Conservation (phyloP, 495 filamentous ascomycete species). For the Aspergillus steynii region DNA sequence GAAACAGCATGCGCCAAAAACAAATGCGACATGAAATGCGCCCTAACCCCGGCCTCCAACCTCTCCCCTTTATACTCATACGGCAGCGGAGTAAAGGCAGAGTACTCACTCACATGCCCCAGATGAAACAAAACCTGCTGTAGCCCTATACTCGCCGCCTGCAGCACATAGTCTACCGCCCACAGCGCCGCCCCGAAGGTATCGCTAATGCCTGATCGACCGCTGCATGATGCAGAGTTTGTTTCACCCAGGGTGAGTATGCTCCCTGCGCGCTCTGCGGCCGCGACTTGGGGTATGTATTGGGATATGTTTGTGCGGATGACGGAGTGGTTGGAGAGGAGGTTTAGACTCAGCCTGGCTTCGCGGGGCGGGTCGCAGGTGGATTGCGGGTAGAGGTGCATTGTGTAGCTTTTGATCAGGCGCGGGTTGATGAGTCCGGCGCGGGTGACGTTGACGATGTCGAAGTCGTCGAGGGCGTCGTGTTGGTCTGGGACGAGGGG, state of each 20-base stretch:
- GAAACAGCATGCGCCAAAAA: conserved; percentile 9
- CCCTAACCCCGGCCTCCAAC: conserved; percentile 4
- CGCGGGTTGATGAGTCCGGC: conserved; percentile 7
- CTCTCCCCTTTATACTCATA: conserved; percentile 9
- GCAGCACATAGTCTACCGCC: conserved; percentile 37
- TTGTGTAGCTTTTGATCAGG: conserved; percentile 7
- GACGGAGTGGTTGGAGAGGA: conserved; percentile 9
- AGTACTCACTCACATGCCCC: conserved; percentile 19
- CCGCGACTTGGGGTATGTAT: conserved; percentile 24
- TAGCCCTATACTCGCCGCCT: conserved; percentile 31
- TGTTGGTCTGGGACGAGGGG: conserved; percentile 12
- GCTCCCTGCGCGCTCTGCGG: conserved; percentile 26
- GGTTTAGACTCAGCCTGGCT: conserved; percentile 5
- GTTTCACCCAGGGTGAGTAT: conserved; percentile 41
- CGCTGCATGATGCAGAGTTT: conserved; percentile 35
- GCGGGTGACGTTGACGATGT: conserved; percentile 11
- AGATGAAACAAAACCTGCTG: conserved; percentile 38
- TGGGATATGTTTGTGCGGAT: conserved; percentile 26
- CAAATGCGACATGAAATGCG: conserved; percentile 10
- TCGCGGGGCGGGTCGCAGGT: conserved; percentile 8
- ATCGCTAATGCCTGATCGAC: conserved; percentile 33
- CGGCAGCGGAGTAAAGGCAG: conserved; percentile 7
- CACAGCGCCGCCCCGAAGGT: conserved; percentile 39
- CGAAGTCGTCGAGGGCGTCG: conserved; percentile 13
- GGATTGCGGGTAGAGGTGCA: conserved; percentile 16